Percentiles rank a stretch among this genome's conserved stretches.
Evolutionary conservation across 805 yeast species (phyloP).

Genomic region (Torulaspora gathmanii): DNA sequence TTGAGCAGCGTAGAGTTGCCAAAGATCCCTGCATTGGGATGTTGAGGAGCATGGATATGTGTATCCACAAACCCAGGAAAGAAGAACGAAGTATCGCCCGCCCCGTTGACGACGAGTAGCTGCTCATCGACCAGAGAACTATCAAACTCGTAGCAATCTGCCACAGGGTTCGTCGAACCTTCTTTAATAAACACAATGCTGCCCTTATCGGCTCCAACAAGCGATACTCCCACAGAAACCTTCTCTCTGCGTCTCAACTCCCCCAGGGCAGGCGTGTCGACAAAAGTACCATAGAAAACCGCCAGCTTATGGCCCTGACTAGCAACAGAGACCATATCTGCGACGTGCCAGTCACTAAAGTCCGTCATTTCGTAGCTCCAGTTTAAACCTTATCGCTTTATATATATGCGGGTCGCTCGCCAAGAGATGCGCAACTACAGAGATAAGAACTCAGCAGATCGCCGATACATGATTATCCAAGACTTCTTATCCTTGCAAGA

Average conservation of each 20-base stretch:
- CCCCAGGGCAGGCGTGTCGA: constrained; percentile 64
- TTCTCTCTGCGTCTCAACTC: constrained; percentile 50
- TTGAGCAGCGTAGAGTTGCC: constrained; percentile 80
- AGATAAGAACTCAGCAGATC: no score
- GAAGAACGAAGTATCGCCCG: constrained; percentile 45
- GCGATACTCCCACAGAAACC: constrained; percentile 57
- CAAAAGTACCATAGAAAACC: constrained; percentile 63
- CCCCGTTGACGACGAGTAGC: constrained; percentile 31
- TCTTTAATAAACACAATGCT: constrained; percentile 34
- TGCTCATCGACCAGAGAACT: constrained; percentile 14
- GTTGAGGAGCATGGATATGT: constrained; percentile 82
- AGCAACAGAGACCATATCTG: background rate
- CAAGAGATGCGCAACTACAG: no score
- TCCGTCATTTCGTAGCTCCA: background rate
- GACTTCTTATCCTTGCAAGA: no score
- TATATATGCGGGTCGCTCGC: background rate
- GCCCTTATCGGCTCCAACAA: constrained; percentile 42
- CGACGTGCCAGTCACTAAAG: background rate
- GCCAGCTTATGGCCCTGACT: constrained; percentile 18
- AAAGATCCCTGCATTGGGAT: constrained; percentile 77
- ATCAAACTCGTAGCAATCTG: constrained; percentile 27
- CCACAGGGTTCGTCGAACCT: constrained; percentile 25
- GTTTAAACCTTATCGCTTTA: background rate
- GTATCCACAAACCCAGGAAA: constrained; percentile 83
- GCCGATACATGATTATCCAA: no score